A percentile compares a stretch with the other conserved stretches of the same genome.
Conservation (phyloP, 306 rosid genomes). For the Castanea mollissima region DNA sequence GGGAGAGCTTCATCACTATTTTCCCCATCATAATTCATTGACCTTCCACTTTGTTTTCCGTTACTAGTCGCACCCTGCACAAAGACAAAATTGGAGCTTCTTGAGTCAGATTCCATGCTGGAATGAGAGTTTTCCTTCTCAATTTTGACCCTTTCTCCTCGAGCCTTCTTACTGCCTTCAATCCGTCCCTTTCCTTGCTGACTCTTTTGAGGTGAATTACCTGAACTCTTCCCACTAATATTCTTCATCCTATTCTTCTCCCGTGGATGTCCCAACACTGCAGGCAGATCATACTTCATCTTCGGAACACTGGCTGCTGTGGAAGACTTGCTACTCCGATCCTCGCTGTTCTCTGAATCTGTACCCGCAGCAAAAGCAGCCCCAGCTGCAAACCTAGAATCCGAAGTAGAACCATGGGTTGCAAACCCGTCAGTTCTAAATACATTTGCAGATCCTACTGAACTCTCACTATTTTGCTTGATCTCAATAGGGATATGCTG, state of each 20-base stretch:
- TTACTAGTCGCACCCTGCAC: slow-evolving; percentile 57
- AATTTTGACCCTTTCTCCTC: slow-evolving; percentile 57
- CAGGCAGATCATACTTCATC: slow-evolving; percentile 37
- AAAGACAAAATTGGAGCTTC: slow-evolving; percentile 63
- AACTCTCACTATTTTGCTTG: slow-evolving; percentile 51
- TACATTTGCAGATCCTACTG: slow-evolving; percentile 44
- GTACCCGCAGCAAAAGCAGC: slow-evolving; percentile 64
- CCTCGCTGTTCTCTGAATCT: slow-evolving; percentile 89
- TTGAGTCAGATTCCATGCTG: slow-evolving; percentile 91
- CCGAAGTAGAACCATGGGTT: slow-evolving; percentile 53
- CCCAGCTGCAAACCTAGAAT: slow-evolving; percentile 65
- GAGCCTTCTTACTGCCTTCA: slow-evolving; percentile 66
- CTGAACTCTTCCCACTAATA: slow-evolving; percentile 34
- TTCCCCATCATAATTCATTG: slow-evolving; percentile 43
- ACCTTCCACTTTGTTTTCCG: slow-evolving; percentile 57
- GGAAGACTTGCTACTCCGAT: slow-evolving; percentile 83
- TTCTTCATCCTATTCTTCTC: slow-evolving; percentile 49
- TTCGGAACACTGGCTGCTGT: slow-evolving; percentile 83
- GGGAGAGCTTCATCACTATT: slow-evolving; percentile 56
- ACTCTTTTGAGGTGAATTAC: slow-evolving; percentile 45
- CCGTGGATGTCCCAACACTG: slow-evolving; percentile 14
- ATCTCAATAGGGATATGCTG: slow-evolving; percentile 33
- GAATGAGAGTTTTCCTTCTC: slow-evolving; percentile 77
- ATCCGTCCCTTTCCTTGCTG: slow-evolving; percentile 49
- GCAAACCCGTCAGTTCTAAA: slow-evolving; percentile 48